A percentile compares a stretch with the other conserved stretches of the same genome.
These are phyloP conservation scores for Cardiosporidium cionae DNA, from an alignment of 169 alveolate species.

Conservation along the genomic window DNA sequence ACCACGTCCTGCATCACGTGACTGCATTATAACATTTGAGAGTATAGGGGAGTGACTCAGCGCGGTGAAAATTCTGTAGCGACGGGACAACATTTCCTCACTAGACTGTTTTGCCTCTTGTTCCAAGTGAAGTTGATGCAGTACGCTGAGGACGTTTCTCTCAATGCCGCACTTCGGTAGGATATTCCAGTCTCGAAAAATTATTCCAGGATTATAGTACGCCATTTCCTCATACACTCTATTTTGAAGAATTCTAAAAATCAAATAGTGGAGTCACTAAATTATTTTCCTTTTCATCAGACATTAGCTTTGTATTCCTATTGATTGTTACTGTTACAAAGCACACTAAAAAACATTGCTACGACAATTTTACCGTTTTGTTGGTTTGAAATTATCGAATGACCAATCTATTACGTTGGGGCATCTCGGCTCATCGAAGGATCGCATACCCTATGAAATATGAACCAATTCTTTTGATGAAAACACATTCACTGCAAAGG, in stretches of 20 bases:
- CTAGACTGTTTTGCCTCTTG: no score
- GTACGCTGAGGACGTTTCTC: no score
- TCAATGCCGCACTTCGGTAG: constrained; percentile 16
- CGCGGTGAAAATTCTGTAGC: no score
- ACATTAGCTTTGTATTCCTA: no score
- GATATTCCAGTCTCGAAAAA: constrained; percentile 26
- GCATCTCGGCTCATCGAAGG: constrained; percentile 68
- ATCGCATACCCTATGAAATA: constrained; percentile 34
- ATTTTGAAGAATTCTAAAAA: constrained; percentile 45
- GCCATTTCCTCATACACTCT: constrained; percentile 68
- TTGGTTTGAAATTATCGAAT: constrained; percentile 74
- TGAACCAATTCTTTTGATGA: background rate
- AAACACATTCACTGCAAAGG: background rate
- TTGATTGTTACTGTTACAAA: no score
- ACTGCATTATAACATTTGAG: no score
- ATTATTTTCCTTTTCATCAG: no score
- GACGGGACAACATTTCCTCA: no score
- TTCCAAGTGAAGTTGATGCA: no score
- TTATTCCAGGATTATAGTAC: constrained; percentile 58
- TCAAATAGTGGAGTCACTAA: background rate
- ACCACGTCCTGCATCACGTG: no score
- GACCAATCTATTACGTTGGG: constrained; percentile 72
- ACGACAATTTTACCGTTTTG: constrained; percentile 63
- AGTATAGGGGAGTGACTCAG: no score
- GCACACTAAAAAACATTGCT: no score